Conservation (phyloP, 177 flowering plant species). For the Vitis hybrid region DNA sequence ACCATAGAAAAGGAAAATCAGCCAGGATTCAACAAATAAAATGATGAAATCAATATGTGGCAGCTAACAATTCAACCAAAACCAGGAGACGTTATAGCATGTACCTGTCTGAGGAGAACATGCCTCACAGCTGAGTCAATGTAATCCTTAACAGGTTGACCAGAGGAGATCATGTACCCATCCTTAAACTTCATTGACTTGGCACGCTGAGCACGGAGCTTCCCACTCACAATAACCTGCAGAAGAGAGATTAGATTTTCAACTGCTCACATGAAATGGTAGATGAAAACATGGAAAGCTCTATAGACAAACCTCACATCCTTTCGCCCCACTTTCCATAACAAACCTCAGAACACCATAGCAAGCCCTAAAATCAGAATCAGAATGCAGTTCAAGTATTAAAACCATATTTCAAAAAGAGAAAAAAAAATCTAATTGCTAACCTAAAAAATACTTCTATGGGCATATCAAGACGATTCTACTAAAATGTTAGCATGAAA, state of each 20-base stretch:
- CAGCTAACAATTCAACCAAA: neutral
- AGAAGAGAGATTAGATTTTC: neutral
- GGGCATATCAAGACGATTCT: too few species aligned
- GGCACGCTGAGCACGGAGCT: constrained; percentile 55
- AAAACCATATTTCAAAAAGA: too few species aligned
- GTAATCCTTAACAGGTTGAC: constrained; percentile 49
- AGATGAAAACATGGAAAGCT: neutral
- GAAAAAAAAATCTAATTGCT: too few species aligned
- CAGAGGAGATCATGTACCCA: constrained; percentile 59
- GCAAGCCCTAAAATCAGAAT: constrained; percentile 39
- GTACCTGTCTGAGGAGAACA: constrained; percentile 50
- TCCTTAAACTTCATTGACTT: constrained; percentile 62
- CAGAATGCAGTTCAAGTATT: too few species aligned
- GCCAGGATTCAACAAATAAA: neutral
- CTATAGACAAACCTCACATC: constrained; percentile 43
- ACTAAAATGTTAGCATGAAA: too few species aligned
- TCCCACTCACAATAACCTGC: constrained; percentile 57
- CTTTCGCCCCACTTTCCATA: constrained; percentile 61
- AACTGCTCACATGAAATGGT: neutral
- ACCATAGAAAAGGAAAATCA: neutral
- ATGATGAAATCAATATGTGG: too few species aligned
- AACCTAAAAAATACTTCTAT: too few species aligned
- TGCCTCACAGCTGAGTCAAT: constrained; percentile 55
- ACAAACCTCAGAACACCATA: constrained; percentile 51
- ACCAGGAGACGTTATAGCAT: neutral